Percentiles rank a stretch among this genome's conserved stretches.
Evolutionary conservation across 768 basidiomycete genomes (phyloP).

Genomic region (Psilocybe tampanensis): DNA sequence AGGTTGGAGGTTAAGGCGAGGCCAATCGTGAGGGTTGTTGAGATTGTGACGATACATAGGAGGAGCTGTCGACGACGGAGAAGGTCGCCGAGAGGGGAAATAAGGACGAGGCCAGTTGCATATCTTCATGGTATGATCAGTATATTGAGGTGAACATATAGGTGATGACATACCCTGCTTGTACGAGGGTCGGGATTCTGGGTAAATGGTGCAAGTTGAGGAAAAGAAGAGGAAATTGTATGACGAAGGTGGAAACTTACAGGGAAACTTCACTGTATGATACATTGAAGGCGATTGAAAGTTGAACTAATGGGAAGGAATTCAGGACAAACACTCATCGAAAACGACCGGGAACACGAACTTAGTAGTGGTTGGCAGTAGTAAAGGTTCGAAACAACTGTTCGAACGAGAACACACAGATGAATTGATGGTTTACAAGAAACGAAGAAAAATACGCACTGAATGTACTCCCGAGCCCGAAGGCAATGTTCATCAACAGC

Average conservation of each 20-base stretch:
- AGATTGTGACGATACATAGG: slow-evolving; percentile 54
- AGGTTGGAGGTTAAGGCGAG: slow-evolving; percentile 64
- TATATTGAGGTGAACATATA: background rate
- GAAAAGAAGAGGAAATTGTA: background rate
- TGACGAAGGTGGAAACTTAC: slow-evolving; percentile 19
- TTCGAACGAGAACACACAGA: background rate
- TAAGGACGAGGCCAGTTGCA: slow-evolving; percentile 69
- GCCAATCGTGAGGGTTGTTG: slow-evolving; percentile 67
- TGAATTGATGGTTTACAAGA: background rate
- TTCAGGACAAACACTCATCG: background rate
- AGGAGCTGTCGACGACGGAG: slow-evolving; percentile 74
- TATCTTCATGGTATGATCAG: slow-evolving; percentile 47
- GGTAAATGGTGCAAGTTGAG: slow-evolving; percentile 3
- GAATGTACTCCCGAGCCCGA: slow-evolving; percentile 67
- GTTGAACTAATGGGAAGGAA: slow-evolving; percentile 36
- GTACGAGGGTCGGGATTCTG: slow-evolving; percentile 67
- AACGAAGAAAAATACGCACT: slow-evolving; percentile 30
- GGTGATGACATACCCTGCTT: slow-evolving; percentile 54
- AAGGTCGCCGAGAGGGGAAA: slow-evolving; percentile 84
- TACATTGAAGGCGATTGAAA: slow-evolving; percentile 38
- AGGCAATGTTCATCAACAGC: slow-evolving; percentile 52
- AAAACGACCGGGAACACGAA: too few relatives aligned
- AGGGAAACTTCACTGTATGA: slow-evolving; percentile 41
- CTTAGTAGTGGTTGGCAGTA: slow-evolving; percentile 84
- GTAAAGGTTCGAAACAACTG: slow-evolving; percentile 77